Conservation (phyloP, 2,329 filamentous ascomycete species). For the Teratosphaeriaceae sp. region DNA sequence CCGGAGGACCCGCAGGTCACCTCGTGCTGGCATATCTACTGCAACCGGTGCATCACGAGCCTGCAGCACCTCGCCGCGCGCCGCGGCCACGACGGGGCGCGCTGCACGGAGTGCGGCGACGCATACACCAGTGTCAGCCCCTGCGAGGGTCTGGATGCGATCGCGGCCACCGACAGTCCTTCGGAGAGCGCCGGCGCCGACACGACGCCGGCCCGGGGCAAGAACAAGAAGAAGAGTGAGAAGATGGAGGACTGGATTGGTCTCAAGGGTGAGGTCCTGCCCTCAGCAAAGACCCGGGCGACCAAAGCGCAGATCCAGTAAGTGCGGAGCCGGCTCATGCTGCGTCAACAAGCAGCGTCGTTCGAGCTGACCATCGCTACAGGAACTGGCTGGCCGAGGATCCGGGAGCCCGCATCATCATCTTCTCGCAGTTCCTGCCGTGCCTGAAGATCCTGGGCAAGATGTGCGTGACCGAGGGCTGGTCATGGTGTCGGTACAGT, state of each 20-base stretch:
- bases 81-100: constrained; percentile 16
- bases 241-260: constrained; percentile 33
- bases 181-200: neutral
- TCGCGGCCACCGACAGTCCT: neutral
- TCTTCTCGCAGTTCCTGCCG: constrained; percentile 54
- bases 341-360: neutral
- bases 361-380: constrained; percentile 22
- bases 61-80: constrained; percentile 25
- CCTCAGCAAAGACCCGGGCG: constrained; percentile 41
- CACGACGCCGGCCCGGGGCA: neutral
- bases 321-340: neutral
- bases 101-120: constrained; percentile 31
- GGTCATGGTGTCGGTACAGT: constrained; percentile 26
- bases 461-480: constrained; percentile 46
- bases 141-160: constrained; percentile 11
- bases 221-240: constrained; percentile 11
- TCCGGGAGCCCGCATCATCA: constrained; percentile 47
- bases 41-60: constrained; percentile 40
- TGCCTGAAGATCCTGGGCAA: constrained; percentile 42
- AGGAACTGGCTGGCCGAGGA: constrained; percentile 41
- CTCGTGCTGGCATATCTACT: constrained; percentile 52
- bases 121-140: constrained; percentile 18
- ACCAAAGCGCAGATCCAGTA: constrained; percentile 40
- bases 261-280: constrained; percentile 32
- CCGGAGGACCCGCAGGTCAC: constrained; percentile 41